Base-by-base conservation (phyloP, 2,329 filamentous ascomycete genomes). In the Thielaviopsis musarum region DNA sequence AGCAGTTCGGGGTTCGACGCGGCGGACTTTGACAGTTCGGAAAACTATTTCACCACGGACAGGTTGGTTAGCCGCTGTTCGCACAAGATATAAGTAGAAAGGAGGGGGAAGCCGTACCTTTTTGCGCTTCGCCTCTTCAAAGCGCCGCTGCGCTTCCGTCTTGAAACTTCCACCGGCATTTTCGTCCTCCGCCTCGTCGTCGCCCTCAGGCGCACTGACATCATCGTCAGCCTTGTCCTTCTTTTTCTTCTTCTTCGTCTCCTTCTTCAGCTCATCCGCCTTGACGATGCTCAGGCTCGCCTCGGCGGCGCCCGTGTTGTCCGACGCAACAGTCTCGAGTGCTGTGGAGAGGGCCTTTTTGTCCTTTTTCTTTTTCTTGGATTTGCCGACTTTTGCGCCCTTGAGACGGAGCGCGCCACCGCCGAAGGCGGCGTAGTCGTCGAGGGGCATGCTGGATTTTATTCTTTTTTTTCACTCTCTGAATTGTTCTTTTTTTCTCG, bases 401-500 rank as follows among this genome's bases (percentile, higher is more conserved):
- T 96, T 96, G 62, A 96, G 79, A 69, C 88, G 91, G 38, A 96
- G 80, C 62, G 85, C 85, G 66, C 89, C 89, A 66, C 84, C 82
- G 61, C 82, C 78, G 62, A 76, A 71, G 63, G 81, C 74, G 54
- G 77, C 71, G 74, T 94, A 94, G 65, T 94, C 88, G 70, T 87
- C 84, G 59, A 81, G 78, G 24, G 84, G 80, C 86, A 90, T 90
- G 53, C 52, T 64, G 4, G 17, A 6, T 28, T 38, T 5, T 34
- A 7, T 10, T 34, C 2, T 34, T 34, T 9, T 34, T 34, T 9
- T 34, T 26, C 15, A n/a, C 30, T n/a, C 19, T 45, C 28, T 34
- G 10, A 21, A 26, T 21, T 6, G 10, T 48, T 26, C 13, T 26
- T 4, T 13, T 24, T 28, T 6, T 34, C 10, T 10, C 2, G 30